Conservation (phyloP, 129 eudicot genomes). For the Heracleum sosnowskyi region DNA sequence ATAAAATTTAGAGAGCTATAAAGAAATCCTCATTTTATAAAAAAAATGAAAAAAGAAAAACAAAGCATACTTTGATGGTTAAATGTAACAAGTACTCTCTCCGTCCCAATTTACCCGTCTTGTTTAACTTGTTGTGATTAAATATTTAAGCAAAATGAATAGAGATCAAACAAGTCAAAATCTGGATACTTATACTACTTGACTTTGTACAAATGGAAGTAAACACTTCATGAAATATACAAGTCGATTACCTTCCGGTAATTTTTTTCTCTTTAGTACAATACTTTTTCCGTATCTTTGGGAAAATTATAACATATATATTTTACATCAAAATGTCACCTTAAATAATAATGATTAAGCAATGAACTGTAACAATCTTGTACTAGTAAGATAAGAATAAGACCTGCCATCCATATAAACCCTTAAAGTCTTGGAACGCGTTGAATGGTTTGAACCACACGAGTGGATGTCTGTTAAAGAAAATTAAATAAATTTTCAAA, state of each 20-base stretch:
- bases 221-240: background rate
- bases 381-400: background rate
- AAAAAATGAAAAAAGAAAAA: too few species aligned
- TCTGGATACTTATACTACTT: background rate
- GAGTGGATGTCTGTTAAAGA: slow-evolving; percentile 6
- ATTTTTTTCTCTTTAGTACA: too few species aligned
- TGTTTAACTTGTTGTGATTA: too few species aligned
- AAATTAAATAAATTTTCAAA: background rate
- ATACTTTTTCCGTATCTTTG: background rate
- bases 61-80: too few species aligned
- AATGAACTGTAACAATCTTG: background rate
- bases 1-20: too few species aligned
- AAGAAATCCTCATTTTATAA: too few species aligned
- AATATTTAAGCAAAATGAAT: too few species aligned
- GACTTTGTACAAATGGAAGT: background rate
- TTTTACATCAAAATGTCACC: background rate
- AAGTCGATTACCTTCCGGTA: too few species aligned
- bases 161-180: background rate
- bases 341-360: background rate
- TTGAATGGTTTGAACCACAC: slow-evolving; percentile 5
- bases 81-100: too few species aligned
- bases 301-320: background rate
- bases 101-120: too few species aligned
- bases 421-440: background rate
- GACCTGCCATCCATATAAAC: background rate